phyloP scores from a whole-genome alignment of 495 filamentous ascomycete genomes.

The Achaetomiella virescens region DNA sequence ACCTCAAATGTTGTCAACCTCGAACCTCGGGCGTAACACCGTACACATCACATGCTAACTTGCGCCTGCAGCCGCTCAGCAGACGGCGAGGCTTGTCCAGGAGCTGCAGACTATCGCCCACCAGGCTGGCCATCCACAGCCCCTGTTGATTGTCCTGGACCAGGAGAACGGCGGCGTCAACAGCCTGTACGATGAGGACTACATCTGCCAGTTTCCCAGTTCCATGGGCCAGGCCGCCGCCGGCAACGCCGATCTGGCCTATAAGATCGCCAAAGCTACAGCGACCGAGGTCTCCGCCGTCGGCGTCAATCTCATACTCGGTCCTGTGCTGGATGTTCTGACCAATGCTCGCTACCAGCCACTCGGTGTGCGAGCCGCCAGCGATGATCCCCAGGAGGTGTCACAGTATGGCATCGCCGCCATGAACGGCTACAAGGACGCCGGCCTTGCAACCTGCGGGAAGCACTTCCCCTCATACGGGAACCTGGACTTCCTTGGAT shows the following conservation, averaged over 20 bases:
- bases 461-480: slow-evolving; percentile 94
- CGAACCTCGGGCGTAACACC: not conserved
- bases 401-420: slow-evolving; percentile 80
- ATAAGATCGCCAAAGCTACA: slow-evolving; percentile 77
- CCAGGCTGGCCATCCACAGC: slow-evolving; percentile 77
- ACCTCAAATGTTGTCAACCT: slow-evolving; percentile 66
- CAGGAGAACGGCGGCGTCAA: slow-evolving; percentile 96
- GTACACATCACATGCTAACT: slow-evolving; percentile 12
- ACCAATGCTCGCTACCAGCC: slow-evolving; percentile 85
- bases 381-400: slow-evolving; percentile 85
- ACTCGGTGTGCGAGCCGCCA: slow-evolving; percentile 72
- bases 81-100: slow-evolving; percentile 72
- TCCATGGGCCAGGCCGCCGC: slow-evolving; percentile 88
- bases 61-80: slow-evolving; percentile 60
- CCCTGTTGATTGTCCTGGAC: slow-evolving; percentile 76
- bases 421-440: slow-evolving; percentile 85
- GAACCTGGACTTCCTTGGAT: slow-evolving; percentile 85
- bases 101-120: slow-evolving; percentile 84
- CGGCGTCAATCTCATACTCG: slow-evolving; percentile 85
- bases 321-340: slow-evolving; percentile 82
- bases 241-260: slow-evolving; percentile 68
- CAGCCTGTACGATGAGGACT: slow-evolving; percentile 84
- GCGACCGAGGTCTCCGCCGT: slow-evolving; percentile 80
- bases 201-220: slow-evolving; percentile 84
- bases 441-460: slow-evolving; percentile 74